Percentiles rank a stretch among this genome's conserved stretches.
Conservation (phyloP, 148 eudicot genomes). For the Persicaria tinctoria region DNA sequence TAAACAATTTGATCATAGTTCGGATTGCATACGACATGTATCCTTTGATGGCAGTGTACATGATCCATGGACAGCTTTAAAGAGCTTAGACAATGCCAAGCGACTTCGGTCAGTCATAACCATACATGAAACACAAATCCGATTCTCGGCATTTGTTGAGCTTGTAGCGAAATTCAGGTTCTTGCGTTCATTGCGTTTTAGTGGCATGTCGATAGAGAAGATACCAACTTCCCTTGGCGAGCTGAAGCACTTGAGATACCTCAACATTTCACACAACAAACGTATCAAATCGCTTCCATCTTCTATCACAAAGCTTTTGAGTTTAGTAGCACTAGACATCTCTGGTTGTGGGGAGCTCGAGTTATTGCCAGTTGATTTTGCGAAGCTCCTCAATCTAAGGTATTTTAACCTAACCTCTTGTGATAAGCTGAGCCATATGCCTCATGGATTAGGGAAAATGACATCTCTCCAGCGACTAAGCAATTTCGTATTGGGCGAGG, state of each 20-base stretch:
- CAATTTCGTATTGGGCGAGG: not conserved
- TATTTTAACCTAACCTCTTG: not conserved
- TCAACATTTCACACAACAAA: not conserved
- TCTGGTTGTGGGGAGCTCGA: not conserved
- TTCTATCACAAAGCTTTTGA: slow-evolving; percentile 1
- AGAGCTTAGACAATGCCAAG: not conserved
- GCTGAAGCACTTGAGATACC: slow-evolving; percentile 8
- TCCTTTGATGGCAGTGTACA: not conserved
- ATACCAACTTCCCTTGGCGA: slow-evolving; percentile 2
- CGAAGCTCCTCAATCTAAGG: not conserved
- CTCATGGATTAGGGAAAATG: slow-evolving; percentile 1
- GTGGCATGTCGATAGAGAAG: not conserved
- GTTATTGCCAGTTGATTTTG: not conserved
- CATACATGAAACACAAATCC: not conserved
- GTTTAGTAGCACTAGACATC: not conserved
- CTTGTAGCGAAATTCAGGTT: not conserved
- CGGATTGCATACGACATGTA: not conserved
- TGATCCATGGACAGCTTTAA: slow-evolving; percentile 4
- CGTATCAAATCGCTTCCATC: slow-evolving; percentile 4
- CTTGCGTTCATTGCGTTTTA: not conserved
- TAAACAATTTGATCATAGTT: not conserved
- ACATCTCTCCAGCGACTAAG: not conserved
- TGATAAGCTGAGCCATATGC: not conserved
- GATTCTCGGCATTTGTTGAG: slow-evolving; percentile 6
- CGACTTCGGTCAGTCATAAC: slow-evolving; percentile 1